Evolutionary conservation across 352 stramenopile species (phyloP).

Genomic region (Phytophthora chlamydospora): DNA sequence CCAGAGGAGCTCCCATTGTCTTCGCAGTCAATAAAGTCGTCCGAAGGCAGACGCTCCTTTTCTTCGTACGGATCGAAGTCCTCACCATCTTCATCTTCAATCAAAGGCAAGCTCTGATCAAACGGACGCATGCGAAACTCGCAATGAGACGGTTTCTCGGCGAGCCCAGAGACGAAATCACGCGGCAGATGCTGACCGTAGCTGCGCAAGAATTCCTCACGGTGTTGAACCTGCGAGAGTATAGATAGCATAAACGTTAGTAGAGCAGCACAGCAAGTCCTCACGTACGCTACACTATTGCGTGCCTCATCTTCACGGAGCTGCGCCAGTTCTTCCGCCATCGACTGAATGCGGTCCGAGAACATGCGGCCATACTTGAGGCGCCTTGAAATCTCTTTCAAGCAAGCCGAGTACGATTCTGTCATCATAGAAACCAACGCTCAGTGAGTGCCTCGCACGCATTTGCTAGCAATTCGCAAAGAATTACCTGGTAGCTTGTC

Average conservation of each 20-base stretch:
- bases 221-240: slow-evolving; percentile 57
- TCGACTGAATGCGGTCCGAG: slow-evolving; percentile 82
- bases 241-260: slow-evolving; percentile 17
- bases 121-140: slow-evolving; percentile 89
- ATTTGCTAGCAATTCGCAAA: neutral
- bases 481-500: slow-evolving; percentile 73
- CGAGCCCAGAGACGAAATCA: slow-evolving; percentile 81
- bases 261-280: neutral
- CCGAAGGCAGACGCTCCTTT: slow-evolving; percentile 33
- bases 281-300: neutral
- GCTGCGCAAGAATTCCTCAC: slow-evolving; percentile 75
- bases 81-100: slow-evolving; percentile 51
- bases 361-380: slow-evolving; percentile 77
- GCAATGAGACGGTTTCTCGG: slow-evolving; percentile 89
- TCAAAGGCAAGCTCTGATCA: slow-evolving; percentile 78
- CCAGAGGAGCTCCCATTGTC: slow-evolving; percentile 26
- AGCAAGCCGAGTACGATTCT: slow-evolving; percentile 81
- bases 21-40: slow-evolving; percentile 41
- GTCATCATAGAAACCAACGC: neutral
- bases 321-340: slow-evolving; percentile 85
- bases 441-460: neutral
- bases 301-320: slow-evolving; percentile 81
- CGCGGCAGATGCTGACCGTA: slow-evolving; percentile 84
- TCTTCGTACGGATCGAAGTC: slow-evolving; percentile 37
- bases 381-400: slow-evolving; percentile 81